Evolutionary conservation across 2,329 filamentous ascomycete genomes (phyloP).

Genomic region (Aspergillus udagawae): DNA sequence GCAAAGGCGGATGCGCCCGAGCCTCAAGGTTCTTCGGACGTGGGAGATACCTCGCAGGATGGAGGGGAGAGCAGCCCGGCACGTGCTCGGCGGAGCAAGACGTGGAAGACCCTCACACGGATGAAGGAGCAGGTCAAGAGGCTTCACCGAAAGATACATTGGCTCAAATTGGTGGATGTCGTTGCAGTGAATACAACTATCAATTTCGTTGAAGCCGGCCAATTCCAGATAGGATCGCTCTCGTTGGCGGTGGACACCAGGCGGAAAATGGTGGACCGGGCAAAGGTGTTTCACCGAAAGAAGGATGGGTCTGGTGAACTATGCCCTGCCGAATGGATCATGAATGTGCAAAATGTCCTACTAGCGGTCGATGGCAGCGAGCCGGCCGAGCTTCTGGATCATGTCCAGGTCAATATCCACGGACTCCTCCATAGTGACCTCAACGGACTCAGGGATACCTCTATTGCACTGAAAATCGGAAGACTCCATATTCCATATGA

Average conservation of each 20-base stretch:
- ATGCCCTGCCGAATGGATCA: constrained; percentile 88
- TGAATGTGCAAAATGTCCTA: constrained; percentile 77
- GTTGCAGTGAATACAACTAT: constrained; percentile 76
- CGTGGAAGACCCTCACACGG: constrained; percentile 74
- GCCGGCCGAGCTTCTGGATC: constrained; percentile 82
- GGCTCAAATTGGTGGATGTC: constrained; percentile 84
- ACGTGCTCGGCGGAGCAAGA: constrained; percentile 55
- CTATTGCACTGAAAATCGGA: constrained; percentile 85
- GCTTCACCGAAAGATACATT: constrained; percentile 80
- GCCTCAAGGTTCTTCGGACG: constrained; percentile 23
- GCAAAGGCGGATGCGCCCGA: constrained; percentile 19
- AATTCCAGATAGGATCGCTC: constrained; percentile 77
- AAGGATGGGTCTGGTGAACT: constrained; percentile 60
- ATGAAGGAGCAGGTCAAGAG: constrained; percentile 82
- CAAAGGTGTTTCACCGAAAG: constrained; percentile 80
- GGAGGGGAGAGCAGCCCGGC: constrained; percentile 11
- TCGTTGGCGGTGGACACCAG: constrained; percentile 87
- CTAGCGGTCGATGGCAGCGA: constrained; percentile 84
- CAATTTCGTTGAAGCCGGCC: constrained; percentile 75
- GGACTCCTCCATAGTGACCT: constrained; percentile 81
- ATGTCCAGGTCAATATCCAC: constrained; percentile 83
- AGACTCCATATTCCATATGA: constrained; percentile 88
- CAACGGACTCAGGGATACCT: constrained; percentile 84
- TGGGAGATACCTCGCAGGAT: constrained; percentile 16
- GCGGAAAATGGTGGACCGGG: constrained; percentile 84